A percentile compares a stretch with the other conserved stretches of the same genome.
Evolutionary conservation across 176 grass and related monocot genomes (phyloP).

Genomic region (Musa acuminata): DNA sequence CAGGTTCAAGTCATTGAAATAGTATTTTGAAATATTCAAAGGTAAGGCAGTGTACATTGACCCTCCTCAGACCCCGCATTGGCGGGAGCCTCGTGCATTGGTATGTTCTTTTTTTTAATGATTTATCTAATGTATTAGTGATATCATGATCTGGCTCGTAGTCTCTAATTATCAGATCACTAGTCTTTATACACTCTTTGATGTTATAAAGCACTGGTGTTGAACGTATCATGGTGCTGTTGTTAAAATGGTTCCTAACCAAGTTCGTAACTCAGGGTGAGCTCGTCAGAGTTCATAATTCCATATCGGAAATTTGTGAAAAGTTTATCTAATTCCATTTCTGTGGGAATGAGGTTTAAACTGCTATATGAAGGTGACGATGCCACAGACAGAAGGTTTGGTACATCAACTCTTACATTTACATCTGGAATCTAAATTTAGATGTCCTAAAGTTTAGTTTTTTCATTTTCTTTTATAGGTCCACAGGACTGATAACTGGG

Average conservation of each 20-base stretch:
- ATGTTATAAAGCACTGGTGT: background rate
- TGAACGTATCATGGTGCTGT: background rate
- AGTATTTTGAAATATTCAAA: no score
- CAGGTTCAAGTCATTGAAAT: no score
- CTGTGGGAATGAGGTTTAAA: slow-evolving; percentile 72
- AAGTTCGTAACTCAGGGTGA: slow-evolving; percentile 32
- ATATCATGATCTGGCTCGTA: no score
- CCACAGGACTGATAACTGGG: slow-evolving; percentile 63
- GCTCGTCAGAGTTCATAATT: slow-evolving; percentile 77
- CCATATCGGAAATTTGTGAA: slow-evolving; percentile 58
- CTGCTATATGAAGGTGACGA: slow-evolving; percentile 57
- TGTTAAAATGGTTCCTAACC: background rate
- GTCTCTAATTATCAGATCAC: no score
- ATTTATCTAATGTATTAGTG: no score
- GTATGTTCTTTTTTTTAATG: no score
- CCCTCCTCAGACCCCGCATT: no score
- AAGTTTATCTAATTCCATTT: slow-evolving; percentile 47
- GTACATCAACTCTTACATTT: background rate
- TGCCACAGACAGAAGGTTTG: slow-evolving; percentile 68
- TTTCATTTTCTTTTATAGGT: slow-evolving; percentile 35
- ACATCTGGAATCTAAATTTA: background rate
- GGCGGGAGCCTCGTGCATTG: no score
- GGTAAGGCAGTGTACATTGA: no score
- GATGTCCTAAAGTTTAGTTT: background rate
- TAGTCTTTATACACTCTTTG: no score